Percentiles rank a stretch among this genome's conserved stretches.
Conservation (phyloP, 176 grass and related monocot genomes). For the Alopecurus myosuroides region DNA sequence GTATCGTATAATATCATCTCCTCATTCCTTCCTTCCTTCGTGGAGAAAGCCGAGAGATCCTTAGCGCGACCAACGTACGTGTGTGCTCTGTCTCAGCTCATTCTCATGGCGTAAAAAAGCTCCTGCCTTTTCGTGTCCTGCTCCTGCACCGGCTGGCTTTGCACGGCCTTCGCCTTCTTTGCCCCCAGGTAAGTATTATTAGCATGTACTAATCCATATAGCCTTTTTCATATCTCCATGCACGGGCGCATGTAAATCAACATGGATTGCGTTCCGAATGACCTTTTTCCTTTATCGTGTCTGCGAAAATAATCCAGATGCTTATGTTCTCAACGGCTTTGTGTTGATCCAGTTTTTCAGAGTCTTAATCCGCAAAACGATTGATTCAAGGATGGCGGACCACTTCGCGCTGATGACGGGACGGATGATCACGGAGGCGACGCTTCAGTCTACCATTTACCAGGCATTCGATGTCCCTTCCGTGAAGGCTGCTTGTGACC, state of each 20-base stretch:
- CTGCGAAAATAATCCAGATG: not conserved
- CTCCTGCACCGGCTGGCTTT: not conserved
- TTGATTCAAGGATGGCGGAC: slow-evolving; percentile 49
- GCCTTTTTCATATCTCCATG: slow-evolving; percentile 19
- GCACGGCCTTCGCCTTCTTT: not conserved
- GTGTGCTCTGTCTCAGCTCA: not conserved
- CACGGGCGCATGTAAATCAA: not conserved
- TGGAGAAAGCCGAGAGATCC: slow-evolving; percentile 14
- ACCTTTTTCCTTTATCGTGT: not conserved
- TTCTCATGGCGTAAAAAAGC: slow-evolving; percentile 17
- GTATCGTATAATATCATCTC: not conserved
- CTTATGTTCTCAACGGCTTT: not conserved
- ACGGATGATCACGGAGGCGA: slow-evolving; percentile 64
- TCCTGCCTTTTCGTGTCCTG: not conserved
- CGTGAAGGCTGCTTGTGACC: not conserved
- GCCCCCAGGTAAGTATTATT: not conserved
- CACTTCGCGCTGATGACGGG: slow-evolving; percentile 74
- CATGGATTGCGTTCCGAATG: not conserved
- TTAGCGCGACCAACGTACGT: not conserved
- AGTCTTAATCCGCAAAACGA: not conserved
- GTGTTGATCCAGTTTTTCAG: not conserved
- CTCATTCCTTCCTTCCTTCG: not conserved
- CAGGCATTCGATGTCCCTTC: not conserved
- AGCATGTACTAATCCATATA: not conserved
- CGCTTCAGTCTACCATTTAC: slow-evolving; percentile 46